Base-by-base conservation (phyloP, 2,329 filamentous ascomycete species). In the Pseudopithomyces maydicus region DNA sequence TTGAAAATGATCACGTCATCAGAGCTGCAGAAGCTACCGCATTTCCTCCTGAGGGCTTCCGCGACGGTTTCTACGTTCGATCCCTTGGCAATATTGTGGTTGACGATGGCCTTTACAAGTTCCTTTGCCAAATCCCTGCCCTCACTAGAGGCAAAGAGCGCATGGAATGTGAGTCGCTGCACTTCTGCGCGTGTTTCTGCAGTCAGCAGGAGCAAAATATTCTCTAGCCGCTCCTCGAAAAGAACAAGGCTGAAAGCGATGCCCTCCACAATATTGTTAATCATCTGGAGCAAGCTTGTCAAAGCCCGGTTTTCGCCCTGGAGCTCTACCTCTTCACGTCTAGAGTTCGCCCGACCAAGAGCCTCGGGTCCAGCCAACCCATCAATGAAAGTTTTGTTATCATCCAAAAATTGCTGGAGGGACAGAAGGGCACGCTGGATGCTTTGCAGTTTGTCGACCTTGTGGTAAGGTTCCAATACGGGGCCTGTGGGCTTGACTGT, bases 1-100 rank as follows among this genome's bases (percentile, higher is more conserved):
- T 97, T 98, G 87, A 99, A 99, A 65, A 97, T 94, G 62, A 98
- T 88, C 1, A 98, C 95, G 78, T 99, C 95, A 63, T 99, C 94
- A 0, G 94, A 88, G 69, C 93, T 97, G 76, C 95, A 99, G 83
- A 99, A 99, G 77, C 90, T 97, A 60, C 95, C 96, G 67, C 95
- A 99, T 67, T 93, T 87, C 66, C 95, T 85, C 45, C 95, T 86
- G 48, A 99, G 80, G n/a, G 93, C 92, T 76, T 99, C 95, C 0
- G 95, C 94, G 22, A 99, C 92, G 0, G 93, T 97, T 78, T 99
- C 96, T 19, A 99, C 94, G 62, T 98, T 99, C 4, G 93, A 94
- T 10, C 96, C 95, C 69, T 92, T 97, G 56, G 94, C 90, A 67
- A 99, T 99, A 74, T 97, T 99, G 69, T 93, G 88, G 75, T 98